Evolutionary conservation across 2,329 filamentous ascomycete species (phyloP), one percentile per base, ranked within the genome.

Genomic region (Polychaeton citri): DNA sequence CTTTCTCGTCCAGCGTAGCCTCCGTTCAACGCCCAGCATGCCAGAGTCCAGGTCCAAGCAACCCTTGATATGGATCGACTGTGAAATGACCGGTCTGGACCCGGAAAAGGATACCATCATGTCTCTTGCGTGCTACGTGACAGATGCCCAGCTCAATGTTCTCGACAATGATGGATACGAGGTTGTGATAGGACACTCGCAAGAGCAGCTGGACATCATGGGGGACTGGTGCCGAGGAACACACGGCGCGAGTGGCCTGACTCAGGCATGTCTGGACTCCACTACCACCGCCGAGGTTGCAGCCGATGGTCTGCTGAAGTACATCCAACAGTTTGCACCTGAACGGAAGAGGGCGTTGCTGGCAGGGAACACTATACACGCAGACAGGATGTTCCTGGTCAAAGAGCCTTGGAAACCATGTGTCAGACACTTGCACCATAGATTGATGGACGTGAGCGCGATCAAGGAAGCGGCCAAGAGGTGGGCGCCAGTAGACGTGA

Each of bases 291-390:
- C 83, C 1, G 70, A 79, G 41, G 62, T 76, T 52, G 88, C 87
- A 0, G 81, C 87, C 5, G 63, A 71, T 5, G 72, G 68, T 10
- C 68, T 98, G 21, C 71, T 95, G 21, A 66, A 69, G 16, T 96
- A 96, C 59, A 79, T 98, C 48, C 71, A 78, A 48, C 69, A 65
- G 42, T 69, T 78, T 52, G 71, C 90, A 5, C 82, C 85, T 0
- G 63, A 78, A 40, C 65, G 68, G 6, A 68, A 76, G 33, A 72
- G 61, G 21, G 88, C 76, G 1, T 60, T 96, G 38, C 67, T 98
- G 28, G 87, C 90, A 0, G 90, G 90, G 2, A 98, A 94, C 61
- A 90, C 80, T 38, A 83, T 98, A 18, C 88, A 98, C 55, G 84
- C 81, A 3, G 90, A 98, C 59, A 76, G 76, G 49, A 74, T 75